Percentiles rank a stretch among this genome's conserved stretches.
These are phyloP conservation scores for Echeveria elegans DNA, from an alignment of 164 flowering plant genomes.

Conservation along the genomic window DNA sequence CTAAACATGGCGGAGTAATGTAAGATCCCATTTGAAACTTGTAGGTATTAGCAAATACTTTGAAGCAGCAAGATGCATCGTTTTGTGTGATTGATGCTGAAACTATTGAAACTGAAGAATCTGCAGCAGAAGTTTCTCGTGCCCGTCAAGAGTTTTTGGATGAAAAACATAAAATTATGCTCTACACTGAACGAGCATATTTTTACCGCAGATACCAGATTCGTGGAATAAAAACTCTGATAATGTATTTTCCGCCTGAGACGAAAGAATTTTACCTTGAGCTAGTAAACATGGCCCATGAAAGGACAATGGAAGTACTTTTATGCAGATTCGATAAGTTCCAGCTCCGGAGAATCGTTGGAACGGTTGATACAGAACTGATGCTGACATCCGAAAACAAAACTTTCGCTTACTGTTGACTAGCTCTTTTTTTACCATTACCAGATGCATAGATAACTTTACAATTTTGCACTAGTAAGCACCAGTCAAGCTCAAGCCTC, in stretches of 20 bases:
- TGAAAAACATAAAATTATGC: conserved; percentile 66
- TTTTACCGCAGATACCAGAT: conserved; percentile 59
- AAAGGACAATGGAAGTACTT: not conserved
- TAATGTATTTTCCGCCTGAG: not conserved
- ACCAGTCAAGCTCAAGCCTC: too few relatives aligned
- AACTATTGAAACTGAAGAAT: not conserved
- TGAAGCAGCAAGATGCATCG: conserved; percentile 71
- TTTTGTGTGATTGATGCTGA: conserved; percentile 48
- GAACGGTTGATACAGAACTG: not conserved
- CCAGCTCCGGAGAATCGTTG: not conserved
- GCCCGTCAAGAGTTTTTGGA: conserved; percentile 70
- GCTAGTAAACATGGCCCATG: not conserved
- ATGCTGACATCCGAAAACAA: not conserved
- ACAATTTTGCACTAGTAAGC: too few relatives aligned
- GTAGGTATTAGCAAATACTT: conserved; percentile 60
- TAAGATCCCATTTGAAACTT: conserved; percentile 75
- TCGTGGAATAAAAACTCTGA: not conserved
- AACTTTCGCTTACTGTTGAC: not conserved
- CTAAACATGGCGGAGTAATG: conserved; percentile 52
- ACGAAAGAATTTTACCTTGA: not conserved
- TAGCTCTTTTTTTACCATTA: not conserved
- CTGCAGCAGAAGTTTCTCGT: conserved; percentile 53
- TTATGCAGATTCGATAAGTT: not conserved
- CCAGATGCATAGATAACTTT: too few relatives aligned
- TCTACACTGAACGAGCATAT: conserved; percentile 85